A percentile compares a stretch with the other conserved stretches of the same genome.
Evolutionary conservation across 2,329 filamentous ascomycete genomes (phyloP).

Genomic region (Incumbomyces lentus): DNA sequence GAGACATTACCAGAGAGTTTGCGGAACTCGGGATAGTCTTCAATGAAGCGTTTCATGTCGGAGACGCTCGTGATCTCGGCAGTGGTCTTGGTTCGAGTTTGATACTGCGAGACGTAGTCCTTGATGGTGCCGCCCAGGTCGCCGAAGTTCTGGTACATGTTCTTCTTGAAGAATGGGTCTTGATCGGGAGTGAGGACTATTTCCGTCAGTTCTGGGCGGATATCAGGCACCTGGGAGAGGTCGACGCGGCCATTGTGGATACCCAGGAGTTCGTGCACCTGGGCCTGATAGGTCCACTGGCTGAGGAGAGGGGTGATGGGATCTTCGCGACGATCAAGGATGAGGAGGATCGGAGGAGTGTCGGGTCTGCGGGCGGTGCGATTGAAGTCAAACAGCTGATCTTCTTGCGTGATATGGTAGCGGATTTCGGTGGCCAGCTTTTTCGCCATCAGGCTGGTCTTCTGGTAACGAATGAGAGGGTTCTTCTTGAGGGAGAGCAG

Average conservation of each 20-base stretch:
- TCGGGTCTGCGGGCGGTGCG: slow-evolving; percentile 53
- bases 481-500: slow-evolving; percentile 91
- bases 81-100: slow-evolving; percentile 91
- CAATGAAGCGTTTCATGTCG: slow-evolving; percentile 98
- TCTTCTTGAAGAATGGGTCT: slow-evolving; percentile 97
- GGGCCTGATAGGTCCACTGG: slow-evolving; percentile 99
- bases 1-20: slow-evolving; percentile 96
- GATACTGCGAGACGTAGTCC: slow-evolving; percentile 97
- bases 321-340: slow-evolving; percentile 86
- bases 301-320: slow-evolving; percentile 88
- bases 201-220: slow-evolving; percentile 78
- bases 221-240: slow-evolving; percentile 70
- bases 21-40: slow-evolving; percentile 96
- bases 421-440: slow-evolving; percentile 88
- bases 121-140: slow-evolving; percentile 94
- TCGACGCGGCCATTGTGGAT: slow-evolving; percentile 94
- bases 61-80: slow-evolving; percentile 93
- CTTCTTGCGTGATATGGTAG: slow-evolving; percentile 89
- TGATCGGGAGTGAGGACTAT: slow-evolving; percentile 94
- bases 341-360: slow-evolving; percentile 81
- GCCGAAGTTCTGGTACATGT: slow-evolving; percentile 97
- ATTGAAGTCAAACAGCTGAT: slow-evolving; percentile 91
- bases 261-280: slow-evolving; percentile 93
- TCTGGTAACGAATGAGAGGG: slow-evolving; percentile 85
- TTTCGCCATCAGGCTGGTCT: slow-evolving; percentile 78